Evolutionary conservation across 352 stramenopile species (phyloP), one percentile per base, ranked within the genome.

Genomic region (Thraustochytrium striatum): DNA sequence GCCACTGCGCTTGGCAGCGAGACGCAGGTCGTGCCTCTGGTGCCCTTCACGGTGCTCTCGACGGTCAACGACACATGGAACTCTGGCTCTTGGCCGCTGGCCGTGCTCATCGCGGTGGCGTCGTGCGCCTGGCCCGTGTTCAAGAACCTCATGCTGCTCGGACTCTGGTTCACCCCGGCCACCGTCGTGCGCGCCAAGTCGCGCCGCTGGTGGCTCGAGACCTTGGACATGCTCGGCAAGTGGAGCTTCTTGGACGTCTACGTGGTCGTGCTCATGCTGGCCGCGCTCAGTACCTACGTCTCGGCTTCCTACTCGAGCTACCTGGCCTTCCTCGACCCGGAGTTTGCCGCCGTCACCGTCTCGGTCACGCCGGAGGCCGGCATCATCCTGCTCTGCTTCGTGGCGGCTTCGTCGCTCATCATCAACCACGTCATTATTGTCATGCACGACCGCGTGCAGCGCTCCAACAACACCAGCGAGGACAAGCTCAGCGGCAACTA

Each of bases 51-150:
- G n/a, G 13, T 80, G 53, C 43, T 72, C 30, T 57, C 38, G 28
- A 69, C 58, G 1, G 79, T 80, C 41, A 75, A 80, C 39, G 70
- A 80, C 25, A 72, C 50, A 0, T 80, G 70, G 70, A 80, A 75
- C 47, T 61, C 53, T 28, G 70, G 70, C 19, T 35, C 55, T 7
- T 80, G 58, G 55, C 58, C 58, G 57, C 57, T 80, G 30, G 55
- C 70, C 2, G 28, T 80, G 11, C 55, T 69, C 38, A 80, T 80
- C 33, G 19, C 58, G 16, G 53, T 70, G 38, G 70, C 70, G 8
- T 72, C 55, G 32, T 70, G 55, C 47, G 57, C 53, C 32, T 80
- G 70, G 70, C 70, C 70, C 8, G 53, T 80, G 16, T 19, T 81
- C 9, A 80, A 80, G 57, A 80, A 80, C 58, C 30, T 70, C n/a